Base-by-base conservation (phyloP, 495 filamentous ascomycete genomes). In the Penicillium maclennaniae region DNA sequence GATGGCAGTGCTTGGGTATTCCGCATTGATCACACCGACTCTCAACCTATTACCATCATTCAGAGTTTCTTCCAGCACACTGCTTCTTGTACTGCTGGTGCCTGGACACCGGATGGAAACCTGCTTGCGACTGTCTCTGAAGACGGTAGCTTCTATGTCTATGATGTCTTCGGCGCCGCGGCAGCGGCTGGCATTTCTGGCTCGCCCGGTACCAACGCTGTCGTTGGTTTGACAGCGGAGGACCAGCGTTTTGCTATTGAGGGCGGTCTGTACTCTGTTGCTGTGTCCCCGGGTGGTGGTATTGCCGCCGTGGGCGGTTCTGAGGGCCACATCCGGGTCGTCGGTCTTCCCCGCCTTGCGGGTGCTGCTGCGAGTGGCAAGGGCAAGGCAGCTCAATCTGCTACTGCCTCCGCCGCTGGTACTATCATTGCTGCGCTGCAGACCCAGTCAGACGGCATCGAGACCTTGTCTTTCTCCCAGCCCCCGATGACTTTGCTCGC, bases 1-100 rank as follows among this genome's bases (percentile, higher is more conserved):
- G 92, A 99, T 66, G 95, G 95, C 41, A 88, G 83, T 43, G 89
- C 95, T 6, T 99, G 95, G 95, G 87, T 99, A 6, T 93, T 97
- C 71, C 84, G 81, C 7, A 79, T 97, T 62, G 87, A 95, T 59
- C 68, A 79, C 17, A 71, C 74, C 8, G 83, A 88, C 56, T 46
- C 75, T 56, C 79, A 76, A 42, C 81, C 80, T 4, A 77, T 97
- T 52, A 83, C 85, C 43, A 91, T 97, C 65, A 78, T 92, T 19
- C 90, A 97, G 70, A 83, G 84, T 39, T 95, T 91, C 74, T 96
- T 93, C 77, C 77, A 92, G 27, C 93, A 97, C 68, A 95, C 91
- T 6, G 86, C 68, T 9, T 74, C 89, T 10, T 93, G 88, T 65
- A 96, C 93, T 2, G 93, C 95, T 4, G 93, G 95, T 46, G 77